A percentile compares a stretch with the other conserved stretches of the same genome.
Conservation (phyloP, 2,329 filamentous ascomycete genomes). For the Aspergillus pseudotamarii region DNA sequence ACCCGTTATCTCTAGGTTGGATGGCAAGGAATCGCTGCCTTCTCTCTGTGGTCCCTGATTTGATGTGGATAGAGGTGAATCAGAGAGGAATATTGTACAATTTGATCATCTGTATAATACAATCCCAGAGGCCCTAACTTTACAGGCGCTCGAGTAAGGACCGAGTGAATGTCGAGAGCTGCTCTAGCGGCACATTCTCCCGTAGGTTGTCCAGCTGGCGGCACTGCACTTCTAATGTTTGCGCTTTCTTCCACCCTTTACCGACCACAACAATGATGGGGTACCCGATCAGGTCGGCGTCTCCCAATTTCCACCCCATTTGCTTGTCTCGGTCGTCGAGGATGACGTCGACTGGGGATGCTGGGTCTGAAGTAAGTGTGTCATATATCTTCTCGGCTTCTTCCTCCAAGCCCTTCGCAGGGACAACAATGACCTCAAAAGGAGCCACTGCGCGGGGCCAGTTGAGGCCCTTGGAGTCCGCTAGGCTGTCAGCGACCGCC, state of each 20-base stretch:
- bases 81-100: constrained; percentile 10
- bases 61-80: not conserved
- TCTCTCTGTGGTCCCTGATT: not conserved
- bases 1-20: not conserved
- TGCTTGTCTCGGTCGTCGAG: constrained; percentile 72
- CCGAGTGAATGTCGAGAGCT: constrained; percentile 52
- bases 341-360: constrained; percentile 60
- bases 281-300: constrained; percentile 88
- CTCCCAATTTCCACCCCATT: constrained; percentile 82
- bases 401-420: constrained; percentile 48
- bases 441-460: constrained; percentile 90
- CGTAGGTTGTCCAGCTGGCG: constrained; percentile 63
- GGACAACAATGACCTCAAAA: constrained; percentile 74
- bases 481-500: constrained; percentile 75
- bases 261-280: constrained; percentile 82
- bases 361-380: constrained; percentile 43
- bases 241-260: constrained; percentile 63
- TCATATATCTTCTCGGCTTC: constrained; percentile 67
- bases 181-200: constrained; percentile 58
- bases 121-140: not conserved
- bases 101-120: constrained; percentile 9
- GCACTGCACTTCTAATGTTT: constrained; percentile 77
- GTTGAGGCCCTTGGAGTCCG: constrained; percentile 73
- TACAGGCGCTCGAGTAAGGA: constrained; percentile 56
- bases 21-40: not conserved